Evolutionary conservation across 192 early-diverging fungal genomes (phyloP).

Genomic region (Podila verticillata): DNA sequence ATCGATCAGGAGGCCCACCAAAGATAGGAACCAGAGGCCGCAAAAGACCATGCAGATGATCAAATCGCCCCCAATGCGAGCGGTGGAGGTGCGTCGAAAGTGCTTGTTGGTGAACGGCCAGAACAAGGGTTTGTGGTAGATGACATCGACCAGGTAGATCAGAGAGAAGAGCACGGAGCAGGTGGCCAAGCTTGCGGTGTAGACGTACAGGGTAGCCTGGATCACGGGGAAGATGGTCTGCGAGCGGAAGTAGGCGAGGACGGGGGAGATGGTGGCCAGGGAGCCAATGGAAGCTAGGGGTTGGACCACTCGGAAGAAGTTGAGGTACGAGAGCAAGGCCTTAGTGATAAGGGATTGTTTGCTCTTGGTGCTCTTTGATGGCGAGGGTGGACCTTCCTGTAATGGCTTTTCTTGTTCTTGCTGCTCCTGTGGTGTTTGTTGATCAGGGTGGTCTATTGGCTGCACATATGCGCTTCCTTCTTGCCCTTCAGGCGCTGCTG

Average conservation of each 20-base stretch:
- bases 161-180: slow-evolving; percentile 44
- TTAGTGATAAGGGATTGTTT: slow-evolving; percentile 31
- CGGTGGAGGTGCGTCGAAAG: slow-evolving; percentile 32
- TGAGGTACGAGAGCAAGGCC: slow-evolving; percentile 35
- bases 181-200: slow-evolving; percentile 23
- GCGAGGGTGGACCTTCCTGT: background rate
- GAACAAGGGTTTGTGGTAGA: slow-evolving; percentile 42
- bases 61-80: slow-evolving; percentile 41
- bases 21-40: slow-evolving; percentile 42
- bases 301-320: slow-evolving; percentile 37
- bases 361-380: background rate
- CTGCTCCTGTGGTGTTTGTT: background rate
- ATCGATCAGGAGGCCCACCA: slow-evolving; percentile 38
- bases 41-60: slow-evolving; percentile 48
- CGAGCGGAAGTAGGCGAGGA: slow-evolving; percentile 27
- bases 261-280: slow-evolving; percentile 43
- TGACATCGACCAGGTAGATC: slow-evolving; percentile 30
- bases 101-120: slow-evolving; percentile 46
- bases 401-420: background rate
- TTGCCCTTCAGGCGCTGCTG: background rate
- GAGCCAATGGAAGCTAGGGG: slow-evolving; percentile 24
- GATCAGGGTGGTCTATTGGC: background rate
- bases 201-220: slow-evolving; percentile 45
- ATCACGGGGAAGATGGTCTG: slow-evolving; percentile 46
- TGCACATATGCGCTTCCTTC: background rate